These are phyloP conservation scores for Panicum miliaceum DNA, from an alignment of 176 grass and related monocot genomes.

Conservation along the genomic window DNA sequence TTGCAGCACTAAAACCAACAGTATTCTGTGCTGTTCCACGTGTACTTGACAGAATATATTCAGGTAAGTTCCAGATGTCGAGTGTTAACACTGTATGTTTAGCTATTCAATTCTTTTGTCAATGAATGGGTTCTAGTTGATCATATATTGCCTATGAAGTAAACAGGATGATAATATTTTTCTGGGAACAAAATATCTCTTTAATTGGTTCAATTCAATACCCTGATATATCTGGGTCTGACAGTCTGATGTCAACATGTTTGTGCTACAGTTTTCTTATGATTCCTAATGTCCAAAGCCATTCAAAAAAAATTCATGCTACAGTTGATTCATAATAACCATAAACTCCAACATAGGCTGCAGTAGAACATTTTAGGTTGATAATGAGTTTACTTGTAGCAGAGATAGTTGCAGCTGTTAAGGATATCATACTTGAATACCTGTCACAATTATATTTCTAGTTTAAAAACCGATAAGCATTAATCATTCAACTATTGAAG, in stretches of 20 bases:
- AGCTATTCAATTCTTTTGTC: not conserved
- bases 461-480: not conserved
- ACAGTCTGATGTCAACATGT: not conserved
- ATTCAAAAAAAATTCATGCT: not conserved
- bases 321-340: not conserved
- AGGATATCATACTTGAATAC: not conserved
- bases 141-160: not conserved
- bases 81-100: not conserved
- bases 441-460: not conserved
- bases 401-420: not conserved
- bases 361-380: not conserved
- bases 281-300: not conserved
- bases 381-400: not conserved
- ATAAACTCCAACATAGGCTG: not conserved
- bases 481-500: not conserved
- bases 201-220: not conserved
- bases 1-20: constrained; percentile 79
- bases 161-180: not conserved
- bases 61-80: constrained; percentile 55
- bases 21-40: constrained; percentile 94
- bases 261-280: constrained; percentile 1
- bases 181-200: constrained; percentile 7
- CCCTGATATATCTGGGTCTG: not conserved
- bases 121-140: not conserved
- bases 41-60: constrained; percentile 93